Evolutionary conservation across 1,284 basidiomycete species (phyloP).

Genomic region (Rhodotorula sp.): DNA sequence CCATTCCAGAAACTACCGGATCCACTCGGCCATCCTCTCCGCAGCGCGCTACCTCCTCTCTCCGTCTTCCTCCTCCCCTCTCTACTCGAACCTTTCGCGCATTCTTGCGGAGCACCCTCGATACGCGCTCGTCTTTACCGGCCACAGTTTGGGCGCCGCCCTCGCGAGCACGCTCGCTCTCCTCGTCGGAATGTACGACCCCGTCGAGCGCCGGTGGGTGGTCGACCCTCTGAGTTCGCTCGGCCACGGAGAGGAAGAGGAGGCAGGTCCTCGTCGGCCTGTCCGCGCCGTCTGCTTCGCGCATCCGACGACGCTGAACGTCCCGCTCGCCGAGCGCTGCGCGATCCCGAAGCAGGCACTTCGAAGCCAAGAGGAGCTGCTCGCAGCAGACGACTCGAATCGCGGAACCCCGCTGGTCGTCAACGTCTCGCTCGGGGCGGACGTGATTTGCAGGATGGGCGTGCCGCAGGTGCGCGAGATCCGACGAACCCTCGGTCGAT

Average conservation of each 20-base stretch:
- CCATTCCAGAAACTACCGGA: conserved; percentile 8
- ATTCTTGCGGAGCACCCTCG: conserved; percentile 25
- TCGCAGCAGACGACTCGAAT: neutral
- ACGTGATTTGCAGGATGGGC: conserved; percentile 32
- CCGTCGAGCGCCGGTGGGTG: neutral
- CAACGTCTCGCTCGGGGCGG: conserved; percentile 26
- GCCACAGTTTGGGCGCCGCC: conserved; percentile 36
- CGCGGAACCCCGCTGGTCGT: conserved; percentile 28
- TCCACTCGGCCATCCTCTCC: conserved; percentile 32
- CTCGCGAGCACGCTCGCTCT: conserved; percentile 32
- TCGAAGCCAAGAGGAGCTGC: neutral
- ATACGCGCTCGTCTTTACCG: conserved; percentile 34
- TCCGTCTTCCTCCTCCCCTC: neutral
- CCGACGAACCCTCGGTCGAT: conserved; percentile 27
- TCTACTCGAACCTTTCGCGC: conserved; percentile 23
- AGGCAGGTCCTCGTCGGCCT: conserved; percentile 4
- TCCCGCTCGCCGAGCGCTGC: conserved; percentile 20
- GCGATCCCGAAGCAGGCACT: conserved; percentile 17
- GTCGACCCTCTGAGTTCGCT: neutral
- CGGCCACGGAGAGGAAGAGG: too few relatives aligned
- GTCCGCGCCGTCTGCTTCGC: conserved; percentile 35
- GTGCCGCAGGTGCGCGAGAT: conserved; percentile 36
- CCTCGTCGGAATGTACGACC: conserved; percentile 24
- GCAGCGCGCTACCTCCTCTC: conserved; percentile 33
- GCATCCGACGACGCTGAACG: conserved; percentile 35